Evolutionary conservation across 2,329 filamentous ascomycete genomes (phyloP), one percentile per base, ranked within the genome.

Genomic region (Coccinonectria pachysandricola): DNA sequence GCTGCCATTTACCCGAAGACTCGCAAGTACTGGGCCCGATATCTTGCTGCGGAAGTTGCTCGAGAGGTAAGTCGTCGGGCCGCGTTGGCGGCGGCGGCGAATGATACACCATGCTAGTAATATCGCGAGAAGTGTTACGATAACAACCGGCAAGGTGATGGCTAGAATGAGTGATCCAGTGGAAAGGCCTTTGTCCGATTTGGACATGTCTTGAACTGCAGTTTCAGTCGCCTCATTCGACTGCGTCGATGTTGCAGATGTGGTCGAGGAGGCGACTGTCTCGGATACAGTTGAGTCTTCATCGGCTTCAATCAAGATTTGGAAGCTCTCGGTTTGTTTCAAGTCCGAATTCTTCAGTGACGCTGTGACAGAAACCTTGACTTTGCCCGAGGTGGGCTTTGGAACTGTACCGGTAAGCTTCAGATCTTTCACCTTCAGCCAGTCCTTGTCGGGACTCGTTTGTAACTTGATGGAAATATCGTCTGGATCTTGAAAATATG

Each of bases 331-430:
- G 3, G 55, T 57, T 28, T 62, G 60, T 4, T 42, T 45, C 6
- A 51, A 34, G 7, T 37, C 44, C 0, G 54, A 48, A 19, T 33
- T 50, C 19, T 48, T 57, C 5, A 54, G 58, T 1, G 36, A 39
- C 6, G 53, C 55, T 10, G 43, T 35, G 13, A 59, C 39, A n/a
- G 35, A 37, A 10, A 59, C 34, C 7, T 44, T 26, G 35, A 57
- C 26, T 32, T 50, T 19, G 41, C 58, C 39, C 4, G 39, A 40
- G 3, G 53, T 45, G 3, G 46, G 48, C 6, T 38, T 45, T 1
- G 65, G 64, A 2, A 59, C 52, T 10, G 48, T 46, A 2, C 65
- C 65, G 1, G 50, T 54, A 5, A 69, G 37, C 4, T 50, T 53
- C 19, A 57, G 40, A 0, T 48, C 46, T 10, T 61, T 41, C 7